These are phyloP conservation scores for Acorus calamus DNA, from an alignment of 106 monocot species.

Conservation along the genomic window DNA sequence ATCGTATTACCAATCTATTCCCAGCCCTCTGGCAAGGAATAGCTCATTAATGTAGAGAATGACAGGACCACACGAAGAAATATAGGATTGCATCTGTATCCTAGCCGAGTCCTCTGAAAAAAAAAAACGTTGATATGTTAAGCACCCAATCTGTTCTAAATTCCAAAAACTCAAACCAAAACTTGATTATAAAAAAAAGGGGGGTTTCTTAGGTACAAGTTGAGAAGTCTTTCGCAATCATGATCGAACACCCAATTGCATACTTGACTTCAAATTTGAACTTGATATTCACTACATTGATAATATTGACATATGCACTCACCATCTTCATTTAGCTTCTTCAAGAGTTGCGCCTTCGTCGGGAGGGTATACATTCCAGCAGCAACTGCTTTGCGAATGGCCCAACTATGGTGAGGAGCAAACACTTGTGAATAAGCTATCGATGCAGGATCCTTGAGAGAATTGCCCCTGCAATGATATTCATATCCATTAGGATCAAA, in stretches of 20 bases:
- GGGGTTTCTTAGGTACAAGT: background rate
- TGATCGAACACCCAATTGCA: background rate
- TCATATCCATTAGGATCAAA: background rate
- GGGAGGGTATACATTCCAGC: constrained; percentile 76
- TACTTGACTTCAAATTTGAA: too few relatives aligned
- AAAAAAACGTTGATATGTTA: background rate
- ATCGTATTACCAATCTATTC: constrained; percentile 73
- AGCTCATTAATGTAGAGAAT: constrained; percentile 65
- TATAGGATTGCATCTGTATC: constrained; percentile 66
- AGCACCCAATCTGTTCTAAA: too few relatives aligned
- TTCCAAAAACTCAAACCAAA: too few relatives aligned
- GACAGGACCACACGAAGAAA: constrained; percentile 40
- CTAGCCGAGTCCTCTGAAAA: constrained; percentile 59
- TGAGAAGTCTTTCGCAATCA: background rate
- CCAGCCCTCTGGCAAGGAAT: constrained; percentile 43
- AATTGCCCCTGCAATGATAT: constrained; percentile 52
- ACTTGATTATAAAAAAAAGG: background rate
- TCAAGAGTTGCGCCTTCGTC: constrained; percentile 65
- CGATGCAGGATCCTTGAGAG: constrained; percentile 67
- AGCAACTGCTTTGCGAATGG: constrained; percentile 69
- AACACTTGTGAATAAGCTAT: constrained; percentile 70
- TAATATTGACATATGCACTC: background rate
- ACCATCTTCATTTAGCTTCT: constrained; percentile 90
- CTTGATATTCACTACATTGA: too few relatives aligned
- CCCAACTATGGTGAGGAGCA: constrained; percentile 88